A percentile compares a stretch with the other conserved stretches of the same genome.
phyloP scores from a whole-genome alignment of 225 moss, liverwort and hornwort species.

The Pseudisothecium myosuroides region DNA sequence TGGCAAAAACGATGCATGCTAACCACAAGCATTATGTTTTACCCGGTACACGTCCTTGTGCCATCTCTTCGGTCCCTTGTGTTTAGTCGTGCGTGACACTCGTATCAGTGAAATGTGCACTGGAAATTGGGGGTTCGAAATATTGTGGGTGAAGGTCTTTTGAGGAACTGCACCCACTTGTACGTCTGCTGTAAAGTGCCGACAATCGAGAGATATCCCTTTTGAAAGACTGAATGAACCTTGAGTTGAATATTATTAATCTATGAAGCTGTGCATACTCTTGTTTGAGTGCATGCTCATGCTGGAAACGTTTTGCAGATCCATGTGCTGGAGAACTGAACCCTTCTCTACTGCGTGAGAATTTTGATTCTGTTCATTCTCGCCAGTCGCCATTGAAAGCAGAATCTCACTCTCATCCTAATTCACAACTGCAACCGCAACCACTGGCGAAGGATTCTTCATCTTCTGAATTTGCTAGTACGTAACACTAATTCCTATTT shows the following conservation, averaged over 20 bases:
- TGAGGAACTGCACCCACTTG: background rate
- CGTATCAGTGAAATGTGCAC: background rate
- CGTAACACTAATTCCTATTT: background rate
- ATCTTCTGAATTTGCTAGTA: slow-evolving; percentile 34
- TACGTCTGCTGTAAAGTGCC: background rate
- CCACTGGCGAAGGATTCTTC: slow-evolving; percentile 17
- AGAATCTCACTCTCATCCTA: slow-evolving; percentile 14
- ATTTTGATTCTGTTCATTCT: slow-evolving; percentile 34
- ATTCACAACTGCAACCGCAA: slow-evolving; percentile 17
- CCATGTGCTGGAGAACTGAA: slow-evolving; percentile 25
- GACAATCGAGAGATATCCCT: background rate
- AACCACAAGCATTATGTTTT: slow-evolving; percentile 95
- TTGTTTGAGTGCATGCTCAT: background rate
- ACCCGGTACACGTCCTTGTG: slow-evolving; percentile 37
- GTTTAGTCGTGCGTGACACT: background rate
- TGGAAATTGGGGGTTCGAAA: background rate
- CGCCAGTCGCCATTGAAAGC: slow-evolving; percentile 13
- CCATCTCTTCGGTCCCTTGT: background rate
- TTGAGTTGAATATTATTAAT: background rate
- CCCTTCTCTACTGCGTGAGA: slow-evolving; percentile 31
- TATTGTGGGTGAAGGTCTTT: background rate
- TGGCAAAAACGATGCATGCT: slow-evolving; percentile 94
- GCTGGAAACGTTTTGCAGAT: slow-evolving; percentile 13
- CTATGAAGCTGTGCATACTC: background rate
- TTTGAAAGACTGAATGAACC: background rate